Percentiles rank a stretch among this genome's conserved stretches.
These are phyloP conservation scores for Apodospora peruviana DNA, from an alignment of 495 filamentous ascomycete species.

Conservation along the genomic window DNA sequence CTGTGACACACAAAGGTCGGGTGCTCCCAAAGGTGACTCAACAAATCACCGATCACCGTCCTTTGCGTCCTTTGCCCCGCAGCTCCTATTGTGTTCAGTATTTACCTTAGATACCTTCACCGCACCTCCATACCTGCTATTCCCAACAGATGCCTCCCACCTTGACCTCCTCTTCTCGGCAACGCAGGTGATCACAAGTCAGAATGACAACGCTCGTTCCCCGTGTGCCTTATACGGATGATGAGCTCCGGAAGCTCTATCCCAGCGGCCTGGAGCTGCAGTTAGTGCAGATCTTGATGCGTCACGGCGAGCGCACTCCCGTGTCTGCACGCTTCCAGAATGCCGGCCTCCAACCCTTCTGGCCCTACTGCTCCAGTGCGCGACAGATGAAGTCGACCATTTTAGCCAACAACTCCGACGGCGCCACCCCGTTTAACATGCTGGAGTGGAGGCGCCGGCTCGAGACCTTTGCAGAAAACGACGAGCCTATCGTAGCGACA, in stretches of 20 bases:
- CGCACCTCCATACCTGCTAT: no score
- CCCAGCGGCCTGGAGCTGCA: conserved; percentile 73
- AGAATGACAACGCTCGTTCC: conserved; percentile 74
- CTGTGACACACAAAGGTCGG: no score
- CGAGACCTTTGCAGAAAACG: conserved; percentile 71
- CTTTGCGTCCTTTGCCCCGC: no score
- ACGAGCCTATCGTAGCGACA: conserved; percentile 60
- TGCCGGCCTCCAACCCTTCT: conserved; percentile 75
- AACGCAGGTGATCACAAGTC: no score
- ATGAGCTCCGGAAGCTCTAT: conserved; percentile 80
- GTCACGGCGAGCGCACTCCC: conserved; percentile 87
- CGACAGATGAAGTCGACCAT: conserved; percentile 66
- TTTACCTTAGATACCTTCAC: no score
- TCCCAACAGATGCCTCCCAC: no score
- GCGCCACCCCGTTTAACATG: conserved; percentile 45
- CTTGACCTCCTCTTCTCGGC: no score
- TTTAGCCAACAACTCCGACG: conserved; percentile 28
- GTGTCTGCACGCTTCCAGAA: conserved; percentile 85
- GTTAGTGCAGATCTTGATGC: conserved; percentile 83
- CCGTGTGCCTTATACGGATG: conserved; percentile 68
- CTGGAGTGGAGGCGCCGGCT: conserved; percentile 75
- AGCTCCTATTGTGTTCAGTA: no score
- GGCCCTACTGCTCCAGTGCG: conserved; percentile 86
- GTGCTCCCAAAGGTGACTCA: no score
- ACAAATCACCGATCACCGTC: no score